Evolutionary conservation across 768 basidiomycete genomes (phyloP).

Genomic region (Agrocybe chaxingu): DNA sequence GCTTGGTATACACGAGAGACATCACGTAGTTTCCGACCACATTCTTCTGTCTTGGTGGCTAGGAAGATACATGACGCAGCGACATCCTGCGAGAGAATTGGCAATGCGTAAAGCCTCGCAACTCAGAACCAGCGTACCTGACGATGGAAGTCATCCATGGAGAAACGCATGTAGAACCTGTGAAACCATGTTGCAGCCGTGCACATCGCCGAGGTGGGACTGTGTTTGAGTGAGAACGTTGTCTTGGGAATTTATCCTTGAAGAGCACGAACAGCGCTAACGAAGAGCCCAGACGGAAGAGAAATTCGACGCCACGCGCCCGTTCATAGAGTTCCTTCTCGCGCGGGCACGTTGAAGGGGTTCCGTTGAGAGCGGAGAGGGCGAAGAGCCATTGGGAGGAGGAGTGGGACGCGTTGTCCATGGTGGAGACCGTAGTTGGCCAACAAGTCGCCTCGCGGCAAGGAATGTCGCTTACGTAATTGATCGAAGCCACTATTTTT

Average conservation of each 20-base stretch:
- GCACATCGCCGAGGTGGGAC: conserved; percentile 78
- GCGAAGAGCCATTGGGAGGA: conserved; percentile 72
- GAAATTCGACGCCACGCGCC: conserved; percentile 79
- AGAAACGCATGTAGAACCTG: conserved; percentile 85
- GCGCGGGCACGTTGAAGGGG: conserved; percentile 58
- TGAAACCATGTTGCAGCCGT: conserved; percentile 92
- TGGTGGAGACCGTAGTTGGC: background rate
- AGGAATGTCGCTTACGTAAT: conserved; percentile 8
- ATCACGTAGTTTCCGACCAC: conserved; percentile 81
- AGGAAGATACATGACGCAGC: conserved; percentile 86
- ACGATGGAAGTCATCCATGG: conserved; percentile 78
- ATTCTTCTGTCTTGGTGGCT: conserved; percentile 91
- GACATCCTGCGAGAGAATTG: conserved; percentile 53
- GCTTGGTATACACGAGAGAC: conserved; percentile 74
- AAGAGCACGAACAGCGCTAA: conserved; percentile 61
- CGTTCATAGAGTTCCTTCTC: conserved; percentile 76
- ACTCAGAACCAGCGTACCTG: conserved; percentile 48
- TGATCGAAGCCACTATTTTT: too few relatives aligned
- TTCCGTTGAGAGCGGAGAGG: conserved; percentile 49
- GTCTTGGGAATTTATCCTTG: conserved; percentile 8
- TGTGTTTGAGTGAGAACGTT: conserved; percentile 24
- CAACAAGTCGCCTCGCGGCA: background rate
- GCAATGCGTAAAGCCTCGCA: conserved; percentile 8
- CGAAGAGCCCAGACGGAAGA: conserved; percentile 78
- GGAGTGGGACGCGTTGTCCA: conserved; percentile 15